Conservation (phyloP, 2,329 filamentous ascomycete genomes). For the Xylaria sp. region DNA sequence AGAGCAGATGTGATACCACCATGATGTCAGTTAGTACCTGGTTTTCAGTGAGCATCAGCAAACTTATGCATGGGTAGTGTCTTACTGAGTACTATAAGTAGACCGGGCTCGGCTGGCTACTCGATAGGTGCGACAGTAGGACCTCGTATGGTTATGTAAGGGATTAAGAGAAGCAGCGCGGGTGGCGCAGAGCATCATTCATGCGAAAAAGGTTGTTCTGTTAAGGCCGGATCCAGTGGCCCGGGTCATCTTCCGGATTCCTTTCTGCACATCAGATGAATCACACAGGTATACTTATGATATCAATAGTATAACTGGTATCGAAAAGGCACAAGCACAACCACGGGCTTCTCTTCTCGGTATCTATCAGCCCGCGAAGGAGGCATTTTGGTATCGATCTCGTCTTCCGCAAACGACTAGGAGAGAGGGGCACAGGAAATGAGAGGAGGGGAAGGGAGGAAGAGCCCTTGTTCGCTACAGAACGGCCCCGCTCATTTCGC, state of each 20-base stretch:
- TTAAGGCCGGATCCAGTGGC: slow-evolving; percentile 11
- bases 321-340: too few relatives aligned
- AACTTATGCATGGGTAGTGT: neutral
- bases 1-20: neutral
- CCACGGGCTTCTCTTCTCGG: too few relatives aligned
- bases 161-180: slow-evolving; percentile 3
- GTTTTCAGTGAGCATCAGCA: neutral
- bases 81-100: too few relatives aligned
- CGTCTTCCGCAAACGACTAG: neutral
- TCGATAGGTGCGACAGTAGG: neutral
- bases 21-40: neutral
- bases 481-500: slow-evolving; percentile 17
- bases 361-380: neutral
- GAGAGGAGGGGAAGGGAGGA: slow-evolving; percentile 1
- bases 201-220: slow-evolving; percentile 11
- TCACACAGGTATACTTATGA: neutral
- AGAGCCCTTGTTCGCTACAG: slow-evolving; percentile 4
- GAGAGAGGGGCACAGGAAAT: neutral
- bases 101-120: too few relatives aligned
- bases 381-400: neutral
- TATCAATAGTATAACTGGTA: neutral
- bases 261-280: slow-evolving; percentile 1
- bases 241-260: slow-evolving; percentile 7
- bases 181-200: slow-evolving; percentile 24
- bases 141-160: slow-evolving; percentile 8